Base-by-base conservation (phyloP, 2,329 filamentous ascomycete species). In the Alternaria panax region DNA sequence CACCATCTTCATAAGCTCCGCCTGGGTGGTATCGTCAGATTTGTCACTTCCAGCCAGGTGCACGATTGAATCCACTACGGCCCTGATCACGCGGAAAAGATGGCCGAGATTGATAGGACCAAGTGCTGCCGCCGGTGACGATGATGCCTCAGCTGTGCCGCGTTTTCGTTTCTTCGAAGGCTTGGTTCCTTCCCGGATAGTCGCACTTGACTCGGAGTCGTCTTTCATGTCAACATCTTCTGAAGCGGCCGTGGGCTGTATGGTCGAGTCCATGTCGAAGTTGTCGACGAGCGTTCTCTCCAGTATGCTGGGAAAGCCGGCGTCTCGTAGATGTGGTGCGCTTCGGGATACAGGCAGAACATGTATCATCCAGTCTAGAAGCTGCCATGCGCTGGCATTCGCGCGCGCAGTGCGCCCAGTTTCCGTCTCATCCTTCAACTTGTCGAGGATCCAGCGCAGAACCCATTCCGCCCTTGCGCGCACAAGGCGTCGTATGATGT, bases 311-410 rank as follows among this genome's bases (percentile, higher is more conserved):
- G 91, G 79, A 53, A 96, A 92, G 45, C 87, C 85, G 57, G 89
- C 84, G 58, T 93, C 88, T 22, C 87, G 88, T 7, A 96, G 82
- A 4, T 90, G 87, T 58, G 88, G 88, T 8, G 91, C 90, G 24
- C 92, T 82, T 11, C 87, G 88, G 45, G 90, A 88, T 0, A 88
- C 80, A 0, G 91, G 89, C 18, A 94, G 86, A n/a, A 87, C 80
- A 50, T 83, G 80, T 54, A 92, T 83, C 47, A 90, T 81, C 59
- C 84, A 84, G 43, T 82, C 81, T 24, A 93, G 75, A 34, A 92
- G 83, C 28, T 80, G 82, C 90, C 86, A 88, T 28, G 81, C 79
- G 45, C 70, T 69, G n/a, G 75, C 63, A 41, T 81, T 79, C 32
- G 78, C 73, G 51, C 82, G 80, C 53, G 82, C 82, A 46, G 71